Evolutionary conservation across 2,329 filamentous ascomycete species (phyloP).

Genomic region (Sarocladium brachiariae): DNA sequence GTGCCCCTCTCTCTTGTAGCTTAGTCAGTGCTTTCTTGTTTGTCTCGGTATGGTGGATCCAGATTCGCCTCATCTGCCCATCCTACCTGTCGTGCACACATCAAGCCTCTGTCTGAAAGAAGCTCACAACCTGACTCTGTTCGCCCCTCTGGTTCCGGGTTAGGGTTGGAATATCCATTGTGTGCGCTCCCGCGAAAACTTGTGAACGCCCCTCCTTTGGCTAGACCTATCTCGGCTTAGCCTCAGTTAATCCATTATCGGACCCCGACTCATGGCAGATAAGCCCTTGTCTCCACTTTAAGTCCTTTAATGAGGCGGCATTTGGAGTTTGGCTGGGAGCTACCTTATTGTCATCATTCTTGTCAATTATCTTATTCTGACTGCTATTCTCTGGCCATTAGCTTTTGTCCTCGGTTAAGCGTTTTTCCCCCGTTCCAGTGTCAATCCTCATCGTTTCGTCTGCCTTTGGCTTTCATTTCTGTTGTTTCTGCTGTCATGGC

Average conservation of each 20-base stretch:
- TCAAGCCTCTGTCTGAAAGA: background rate
- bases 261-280: background rate
- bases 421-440: too few species aligned
- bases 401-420: too few species aligned
- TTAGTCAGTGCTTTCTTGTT: slow-evolving; percentile 1
- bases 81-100: background rate
- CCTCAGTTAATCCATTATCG: background rate
- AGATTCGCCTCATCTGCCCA: background rate
- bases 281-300: slow-evolving; percentile 3
- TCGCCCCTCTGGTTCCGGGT: background rate
- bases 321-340: too few species aligned
- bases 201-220: background rate
- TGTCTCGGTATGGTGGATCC: background rate
- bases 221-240: background rate
- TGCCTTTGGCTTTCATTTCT: too few species aligned
- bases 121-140: background rate
- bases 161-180: slow-evolving; percentile 1
- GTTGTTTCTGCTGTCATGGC: too few species aligned
- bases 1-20: background rate
- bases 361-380: too few species aligned
- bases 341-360: too few species aligned
- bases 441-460: too few species aligned
- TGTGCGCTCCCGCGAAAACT: slow-evolving; percentile 1
- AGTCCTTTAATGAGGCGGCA: too few species aligned
- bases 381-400: too few species aligned